Percentiles rank a stretch among this genome's conserved stretches.
Evolutionary conservation across 2,329 filamentous ascomycete genomes (phyloP).

Genomic region (Cladophialophora chaetospira): DNA sequence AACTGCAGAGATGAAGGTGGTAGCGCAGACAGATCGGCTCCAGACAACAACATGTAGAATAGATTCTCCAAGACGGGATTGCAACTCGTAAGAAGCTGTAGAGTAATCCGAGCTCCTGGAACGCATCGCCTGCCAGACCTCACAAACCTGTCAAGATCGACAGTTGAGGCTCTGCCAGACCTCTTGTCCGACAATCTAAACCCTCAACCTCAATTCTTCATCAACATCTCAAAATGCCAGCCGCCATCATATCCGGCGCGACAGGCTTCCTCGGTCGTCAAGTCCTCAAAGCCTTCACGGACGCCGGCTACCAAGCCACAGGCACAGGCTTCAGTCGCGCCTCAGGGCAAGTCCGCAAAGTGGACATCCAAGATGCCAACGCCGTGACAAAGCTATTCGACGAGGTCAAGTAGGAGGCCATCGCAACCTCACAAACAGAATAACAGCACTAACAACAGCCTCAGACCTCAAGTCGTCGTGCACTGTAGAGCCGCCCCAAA

Average conservation of each 20-base stretch:
- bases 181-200: no score
- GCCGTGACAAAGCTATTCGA: constrained; percentile 53
- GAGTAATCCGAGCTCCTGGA: no score
- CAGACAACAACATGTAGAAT: no score
- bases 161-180: no score
- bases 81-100: no score
- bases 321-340: constrained; percentile 76
- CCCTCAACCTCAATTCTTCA: neutral
- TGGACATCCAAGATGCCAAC: constrained; percentile 50
- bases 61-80: no score
- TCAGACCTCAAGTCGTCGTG: constrained; percentile 73
- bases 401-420: constrained; percentile 52
- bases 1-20: no score
- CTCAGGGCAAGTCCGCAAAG: constrained; percentile 64
- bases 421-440: neutral
- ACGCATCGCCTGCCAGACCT: no score
- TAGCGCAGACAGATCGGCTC: no score
- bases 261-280: constrained; percentile 82
- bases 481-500: constrained; percentile 51
- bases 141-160: no score
- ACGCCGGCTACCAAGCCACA: constrained; percentile 67
- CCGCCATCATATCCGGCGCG: constrained; percentile 77
- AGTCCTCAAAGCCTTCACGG: constrained; percentile 70
- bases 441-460: constrained; percentile 11
- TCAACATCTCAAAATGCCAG: constrained; percentile 35